A percentile compares a stretch with the other conserved stretches of the same genome.
phyloP scores from a whole-genome alignment of 805 yeast genomes.

The Limtongozyma cylindracea region DNA sequence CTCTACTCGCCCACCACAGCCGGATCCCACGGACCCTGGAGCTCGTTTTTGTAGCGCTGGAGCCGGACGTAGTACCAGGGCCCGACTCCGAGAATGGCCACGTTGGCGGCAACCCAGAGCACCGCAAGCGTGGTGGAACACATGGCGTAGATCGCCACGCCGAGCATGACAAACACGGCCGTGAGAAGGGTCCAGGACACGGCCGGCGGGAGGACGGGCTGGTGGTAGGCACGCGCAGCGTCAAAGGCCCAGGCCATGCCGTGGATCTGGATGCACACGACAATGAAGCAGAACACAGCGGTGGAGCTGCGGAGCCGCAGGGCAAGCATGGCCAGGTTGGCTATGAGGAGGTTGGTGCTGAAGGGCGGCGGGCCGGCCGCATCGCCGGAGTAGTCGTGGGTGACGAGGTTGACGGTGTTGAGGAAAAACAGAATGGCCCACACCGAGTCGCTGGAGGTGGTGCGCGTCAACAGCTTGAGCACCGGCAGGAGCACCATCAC shows the following conservation, averaged over 20 bases:
- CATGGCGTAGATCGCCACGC: too few relatives aligned
- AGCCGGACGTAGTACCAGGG: constrained; percentile 49
- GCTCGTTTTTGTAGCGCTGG: constrained; percentile 62
- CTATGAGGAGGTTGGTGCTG: constrained; percentile 34
- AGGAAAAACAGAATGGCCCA: constrained; percentile 82
- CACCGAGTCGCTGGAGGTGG: constrained; percentile 82
- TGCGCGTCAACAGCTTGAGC: constrained; percentile 61
- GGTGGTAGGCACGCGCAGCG: too few relatives aligned
- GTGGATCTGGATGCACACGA: constrained; percentile 43
- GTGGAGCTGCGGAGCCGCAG: constrained; percentile 58
- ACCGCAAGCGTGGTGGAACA: too few relatives aligned
- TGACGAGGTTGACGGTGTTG: constrained; percentile 35
- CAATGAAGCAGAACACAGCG: constrained; percentile 63
- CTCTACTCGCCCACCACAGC: too few relatives aligned
- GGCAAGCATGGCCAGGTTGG: constrained; percentile 75
- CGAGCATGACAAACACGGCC: too few relatives aligned
- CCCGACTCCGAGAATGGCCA: constrained; percentile 9
- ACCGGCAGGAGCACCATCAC: constrained; percentile 90
- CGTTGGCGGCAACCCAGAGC: too few relatives aligned
- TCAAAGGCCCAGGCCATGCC: too few relatives aligned
- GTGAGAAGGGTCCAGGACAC: too few relatives aligned
- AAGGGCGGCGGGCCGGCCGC: constrained; percentile 3
- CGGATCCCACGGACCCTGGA: constrained; percentile 87
- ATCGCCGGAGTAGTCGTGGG: constrained; percentile 42
- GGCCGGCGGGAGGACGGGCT: constrained; percentile 45